phyloP scores from a whole-genome alignment of 768 basidiomycete genomes.

The Leccinum disarticulatum region DNA sequence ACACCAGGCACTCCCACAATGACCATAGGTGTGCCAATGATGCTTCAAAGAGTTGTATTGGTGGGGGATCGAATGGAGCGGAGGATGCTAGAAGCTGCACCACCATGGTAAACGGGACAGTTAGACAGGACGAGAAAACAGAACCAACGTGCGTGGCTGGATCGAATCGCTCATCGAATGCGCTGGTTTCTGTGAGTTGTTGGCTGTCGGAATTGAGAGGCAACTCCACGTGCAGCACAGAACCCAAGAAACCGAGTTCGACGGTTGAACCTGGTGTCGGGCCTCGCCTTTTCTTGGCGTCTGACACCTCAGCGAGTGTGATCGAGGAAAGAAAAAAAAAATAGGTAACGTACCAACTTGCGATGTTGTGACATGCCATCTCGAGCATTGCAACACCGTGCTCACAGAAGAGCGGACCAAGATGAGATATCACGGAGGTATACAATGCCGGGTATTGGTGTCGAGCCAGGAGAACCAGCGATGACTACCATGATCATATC shows the following conservation, averaged over 20 bases:
- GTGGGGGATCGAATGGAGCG: conserved; percentile 56
- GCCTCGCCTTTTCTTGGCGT: conserved; percentile 73
- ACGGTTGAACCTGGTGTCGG: conserved; percentile 58
- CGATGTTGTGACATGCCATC: conserved; percentile 81
- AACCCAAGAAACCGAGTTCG: conserved; percentile 84
- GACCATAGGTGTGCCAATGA: conserved; percentile 72
- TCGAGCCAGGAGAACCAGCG: conserved; percentile 78
- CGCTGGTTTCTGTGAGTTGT: conserved; percentile 59
- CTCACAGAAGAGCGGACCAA: conserved; percentile 72
- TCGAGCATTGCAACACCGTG: conserved; percentile 84
- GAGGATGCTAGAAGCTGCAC: conserved; percentile 69
- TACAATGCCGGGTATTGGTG: conserved; percentile 84
- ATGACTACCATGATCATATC: conserved; percentile 14
- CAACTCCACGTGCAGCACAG: conserved; percentile 68
- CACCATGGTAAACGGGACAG: neutral
- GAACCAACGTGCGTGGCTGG: conserved; percentile 48
- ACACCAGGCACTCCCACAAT: conserved; percentile 90
- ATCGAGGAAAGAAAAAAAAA: neutral
- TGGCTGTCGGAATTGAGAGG: conserved; percentile 70
- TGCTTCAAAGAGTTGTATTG: conserved; percentile 61
- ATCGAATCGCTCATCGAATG: conserved; percentile 53
- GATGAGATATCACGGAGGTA: conserved; percentile 57
- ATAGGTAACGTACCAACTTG: conserved; percentile 64
- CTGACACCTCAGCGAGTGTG: conserved; percentile 9
- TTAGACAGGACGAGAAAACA: neutral